Conservation (phyloP, 208 protist species). For the Wallacemonas rigidus region DNA sequence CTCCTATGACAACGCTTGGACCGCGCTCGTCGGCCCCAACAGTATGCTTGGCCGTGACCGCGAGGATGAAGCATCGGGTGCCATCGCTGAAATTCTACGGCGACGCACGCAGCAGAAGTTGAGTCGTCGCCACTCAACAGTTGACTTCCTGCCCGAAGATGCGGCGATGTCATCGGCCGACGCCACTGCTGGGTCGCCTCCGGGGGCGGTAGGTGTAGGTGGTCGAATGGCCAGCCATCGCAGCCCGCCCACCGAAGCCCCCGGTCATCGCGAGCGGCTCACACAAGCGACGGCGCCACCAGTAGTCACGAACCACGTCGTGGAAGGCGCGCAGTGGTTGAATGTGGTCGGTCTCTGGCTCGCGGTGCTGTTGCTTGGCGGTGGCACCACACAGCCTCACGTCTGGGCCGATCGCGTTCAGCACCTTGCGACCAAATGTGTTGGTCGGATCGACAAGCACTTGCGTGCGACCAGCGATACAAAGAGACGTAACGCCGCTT, state of each 20-base stretch:
- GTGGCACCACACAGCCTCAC: slow-evolving; percentile 54
- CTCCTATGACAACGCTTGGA: not conserved
- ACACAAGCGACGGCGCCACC: not conserved
- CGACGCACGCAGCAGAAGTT: not conserved
- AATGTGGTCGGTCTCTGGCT: slow-evolving; percentile 61
- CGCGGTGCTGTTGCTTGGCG: slow-evolving; percentile 64
- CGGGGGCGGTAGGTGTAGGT: not conserved
- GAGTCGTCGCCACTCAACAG: not conserved
- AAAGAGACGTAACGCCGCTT: slow-evolving; percentile 11
- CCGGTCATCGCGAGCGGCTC: not conserved
- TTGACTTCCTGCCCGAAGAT: slow-evolving; percentile 1
- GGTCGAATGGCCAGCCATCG: not conserved
- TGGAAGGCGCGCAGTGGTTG: slow-evolving; percentile 65
- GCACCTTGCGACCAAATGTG: slow-evolving; percentile 33
- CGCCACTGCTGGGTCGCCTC: not conserved
- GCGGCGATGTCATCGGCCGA: not conserved
- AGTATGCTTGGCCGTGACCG: slow-evolving; percentile 13
- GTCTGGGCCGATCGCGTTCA: slow-evolving; percentile 69
- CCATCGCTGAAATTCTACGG: slow-evolving; percentile 4
- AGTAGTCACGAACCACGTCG: not conserved
- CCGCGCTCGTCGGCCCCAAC: slow-evolving; percentile 3
- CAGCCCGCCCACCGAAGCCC: not conserved
- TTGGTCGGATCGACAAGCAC: slow-evolving; percentile 16
- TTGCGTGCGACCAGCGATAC: slow-evolving; percentile 9
- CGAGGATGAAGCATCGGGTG: slow-evolving; percentile 9